These are phyloP conservation scores for Zygosaccharomyces sapae DNA, from an alignment of 1,139 yeast species.

Conservation along the genomic window DNA sequence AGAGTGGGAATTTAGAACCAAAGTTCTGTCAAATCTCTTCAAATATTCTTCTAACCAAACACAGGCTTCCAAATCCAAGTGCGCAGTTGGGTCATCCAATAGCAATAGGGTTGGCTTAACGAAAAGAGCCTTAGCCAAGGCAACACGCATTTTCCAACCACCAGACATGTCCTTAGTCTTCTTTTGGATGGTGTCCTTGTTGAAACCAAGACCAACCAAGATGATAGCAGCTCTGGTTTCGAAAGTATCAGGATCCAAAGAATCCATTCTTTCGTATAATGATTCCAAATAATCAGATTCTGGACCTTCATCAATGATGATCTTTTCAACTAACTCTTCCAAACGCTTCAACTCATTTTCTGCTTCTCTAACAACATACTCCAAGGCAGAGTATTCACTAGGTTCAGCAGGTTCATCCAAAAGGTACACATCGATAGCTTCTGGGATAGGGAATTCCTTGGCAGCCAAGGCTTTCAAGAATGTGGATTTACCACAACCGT, in stretches of 20 bases:
- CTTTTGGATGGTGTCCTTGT: constrained; percentile 73
- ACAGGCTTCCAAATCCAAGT: constrained; percentile 98
- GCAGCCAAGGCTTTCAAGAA: constrained; percentile 89
- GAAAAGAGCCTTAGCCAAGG: constrained; percentile 71
- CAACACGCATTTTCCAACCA: constrained; percentile 84
- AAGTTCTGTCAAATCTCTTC: constrained; percentile 87
- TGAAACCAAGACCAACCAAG: constrained; percentile 96
- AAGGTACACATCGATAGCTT: constrained; percentile 81
- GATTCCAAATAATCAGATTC: constrained; percentile 84
- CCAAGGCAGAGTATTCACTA: constrained; percentile 84
- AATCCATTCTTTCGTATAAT: constrained; percentile 90
- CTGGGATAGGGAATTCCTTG: constrained; percentile 94
- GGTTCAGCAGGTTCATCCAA: constrained; percentile 98
- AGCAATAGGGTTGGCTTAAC: constrained; percentile 82
- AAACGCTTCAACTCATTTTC: constrained; percentile 85
- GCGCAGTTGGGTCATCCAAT: constrained; percentile 98
- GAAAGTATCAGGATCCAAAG: constrained; percentile 92
- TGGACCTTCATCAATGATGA: constrained; percentile 88
- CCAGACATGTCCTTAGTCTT: constrained; percentile 99
- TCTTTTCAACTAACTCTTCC: constrained; percentile 87
- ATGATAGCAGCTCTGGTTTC: constrained; percentile 96
- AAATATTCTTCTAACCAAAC: constrained; percentile 99
- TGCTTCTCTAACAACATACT: constrained; percentile 96
- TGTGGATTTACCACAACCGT: constrained; percentile 99
- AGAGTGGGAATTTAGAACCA: constrained; percentile 94